Percentiles rank a stretch among this genome's conserved stretches.
Evolutionary conservation across 257 asterid species (phyloP).

Genomic region (Solanum megistacrolobum): DNA sequence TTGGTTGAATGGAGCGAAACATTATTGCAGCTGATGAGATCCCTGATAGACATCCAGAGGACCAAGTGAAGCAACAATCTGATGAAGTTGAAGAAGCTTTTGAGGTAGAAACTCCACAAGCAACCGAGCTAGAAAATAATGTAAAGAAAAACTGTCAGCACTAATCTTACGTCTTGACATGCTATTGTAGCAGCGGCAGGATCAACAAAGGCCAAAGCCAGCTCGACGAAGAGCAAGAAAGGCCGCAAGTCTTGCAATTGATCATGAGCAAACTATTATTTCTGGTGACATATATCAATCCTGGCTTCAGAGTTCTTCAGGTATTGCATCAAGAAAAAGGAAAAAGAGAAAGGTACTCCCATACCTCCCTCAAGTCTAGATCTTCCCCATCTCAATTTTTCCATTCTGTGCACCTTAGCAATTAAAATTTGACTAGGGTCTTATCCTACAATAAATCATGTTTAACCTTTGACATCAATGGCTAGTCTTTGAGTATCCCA

Average conservation of each 20-base stretch:
- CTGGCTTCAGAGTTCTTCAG: conserved; percentile 69
- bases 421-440: neutral
- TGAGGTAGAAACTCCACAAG: conserved; percentile 29
- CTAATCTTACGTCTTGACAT: neutral
- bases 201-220: conserved; percentile 23
- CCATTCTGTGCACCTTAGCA: neutral
- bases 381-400: conserved; percentile 5
- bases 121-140: neutral
- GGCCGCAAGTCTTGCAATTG: conserved; percentile 34
- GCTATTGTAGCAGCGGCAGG: conserved; percentile 22
- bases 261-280: conserved; percentile 58
- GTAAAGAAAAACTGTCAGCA: neutral
- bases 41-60: conserved; percentile 38
- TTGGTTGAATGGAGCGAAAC: neutral
- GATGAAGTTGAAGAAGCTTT: conserved; percentile 31
- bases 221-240: conserved; percentile 40
- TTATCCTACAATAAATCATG: neutral
- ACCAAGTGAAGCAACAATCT: conserved; percentile 32
- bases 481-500: neutral
- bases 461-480: neutral
- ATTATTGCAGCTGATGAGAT: conserved; percentile 55
- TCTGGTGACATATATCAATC: conserved; percentile 69
- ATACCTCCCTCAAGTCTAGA: neutral
- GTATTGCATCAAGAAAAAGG: conserved; percentile 42
- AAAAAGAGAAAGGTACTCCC: conserved; percentile 43